Evolutionary conservation across 2,329 filamentous ascomycete species (phyloP).

Genomic region (Alternaria postmessia): DNA sequence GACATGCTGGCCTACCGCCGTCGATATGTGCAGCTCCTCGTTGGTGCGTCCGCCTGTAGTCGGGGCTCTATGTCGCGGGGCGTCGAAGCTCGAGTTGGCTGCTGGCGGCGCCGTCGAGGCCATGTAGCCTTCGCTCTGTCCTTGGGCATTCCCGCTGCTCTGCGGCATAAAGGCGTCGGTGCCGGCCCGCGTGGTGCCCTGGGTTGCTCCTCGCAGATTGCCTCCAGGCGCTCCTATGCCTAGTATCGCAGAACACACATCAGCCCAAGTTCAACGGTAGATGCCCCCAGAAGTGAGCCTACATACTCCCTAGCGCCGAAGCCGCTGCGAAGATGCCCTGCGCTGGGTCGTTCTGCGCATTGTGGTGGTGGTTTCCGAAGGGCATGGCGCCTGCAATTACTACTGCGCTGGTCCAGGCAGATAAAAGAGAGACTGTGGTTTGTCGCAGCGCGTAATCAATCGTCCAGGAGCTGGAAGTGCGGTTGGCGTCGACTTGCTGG

Average conservation of each 20-base stretch:
- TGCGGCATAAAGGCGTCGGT: slow-evolving; percentile 55
- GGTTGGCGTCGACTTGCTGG: slow-evolving; percentile 14
- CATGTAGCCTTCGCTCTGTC: slow-evolving; percentile 22
- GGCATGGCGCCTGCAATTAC: slow-evolving; percentile 44
- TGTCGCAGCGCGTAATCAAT: slow-evolving; percentile 20
- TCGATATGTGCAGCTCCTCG: slow-evolving; percentile 65
- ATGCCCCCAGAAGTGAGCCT: slow-evolving; percentile 3
- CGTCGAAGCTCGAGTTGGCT: slow-evolving; percentile 59
- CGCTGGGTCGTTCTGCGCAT: slow-evolving; percentile 46
- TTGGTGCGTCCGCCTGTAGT: slow-evolving; percentile 56
- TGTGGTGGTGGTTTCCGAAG: slow-evolving; percentile 50
- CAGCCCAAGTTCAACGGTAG: slow-evolving; percentile 8
- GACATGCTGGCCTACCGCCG: slow-evolving; percentile 37
- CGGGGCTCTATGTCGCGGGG: slow-evolving; percentile 56
- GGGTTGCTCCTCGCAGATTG: slow-evolving; percentile 51
- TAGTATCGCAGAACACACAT: slow-evolving; percentile 5
- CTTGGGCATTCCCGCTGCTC: slow-evolving; percentile 40
- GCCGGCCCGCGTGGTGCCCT: slow-evolving; percentile 53
- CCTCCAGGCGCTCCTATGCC: slow-evolving; percentile 56
- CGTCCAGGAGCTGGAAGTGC: slow-evolving; percentile 10
- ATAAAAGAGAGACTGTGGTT: slow-evolving; percentile 8
- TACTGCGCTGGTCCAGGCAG: slow-evolving; percentile 9
- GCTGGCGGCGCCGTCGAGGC: slow-evolving; percentile 44
- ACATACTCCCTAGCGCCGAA: slow-evolving; percentile 53
- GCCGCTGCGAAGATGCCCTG: slow-evolving; percentile 57